phyloP scores from a whole-genome alignment of 2,329 filamentous ascomycete species.

The Aspergillus fumigatus region DNA sequence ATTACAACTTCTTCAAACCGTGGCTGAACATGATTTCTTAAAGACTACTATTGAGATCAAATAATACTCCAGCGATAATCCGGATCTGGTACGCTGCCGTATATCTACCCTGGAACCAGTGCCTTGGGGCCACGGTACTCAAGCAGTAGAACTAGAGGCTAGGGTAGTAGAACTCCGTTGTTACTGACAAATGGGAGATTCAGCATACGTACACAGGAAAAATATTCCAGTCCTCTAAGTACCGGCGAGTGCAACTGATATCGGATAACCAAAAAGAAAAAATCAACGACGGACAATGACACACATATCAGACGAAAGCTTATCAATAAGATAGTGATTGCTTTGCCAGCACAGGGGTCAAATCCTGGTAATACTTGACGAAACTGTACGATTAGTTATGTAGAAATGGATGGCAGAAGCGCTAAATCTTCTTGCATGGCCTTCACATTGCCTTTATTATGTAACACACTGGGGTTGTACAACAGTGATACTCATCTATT shows the following conservation, averaged over 20 bases:
- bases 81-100: no score
- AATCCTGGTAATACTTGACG: not conserved
- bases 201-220: not conserved
- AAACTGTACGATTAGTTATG: not conserved
- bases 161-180: not conserved
- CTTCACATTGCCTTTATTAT: not conserved
- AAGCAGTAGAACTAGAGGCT: not conserved
- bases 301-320: not conserved
- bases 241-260: not conserved
- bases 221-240: not conserved
- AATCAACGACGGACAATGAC: not conserved
- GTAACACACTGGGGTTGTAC: not conserved
- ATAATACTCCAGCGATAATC: no score
- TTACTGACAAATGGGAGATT: not conserved
- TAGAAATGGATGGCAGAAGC: not conserved
- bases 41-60: not conserved
- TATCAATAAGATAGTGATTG: not conserved
- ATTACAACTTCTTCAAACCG: not conserved
- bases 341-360: not conserved
- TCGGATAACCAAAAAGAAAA: not conserved
- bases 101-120: no score
- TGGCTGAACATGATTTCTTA: not conserved
- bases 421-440: not conserved
- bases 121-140: no score
- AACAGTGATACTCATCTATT: not conserved